Base-by-base conservation (phyloP, 208 protist species). In the Crithidia sp. region DNA sequence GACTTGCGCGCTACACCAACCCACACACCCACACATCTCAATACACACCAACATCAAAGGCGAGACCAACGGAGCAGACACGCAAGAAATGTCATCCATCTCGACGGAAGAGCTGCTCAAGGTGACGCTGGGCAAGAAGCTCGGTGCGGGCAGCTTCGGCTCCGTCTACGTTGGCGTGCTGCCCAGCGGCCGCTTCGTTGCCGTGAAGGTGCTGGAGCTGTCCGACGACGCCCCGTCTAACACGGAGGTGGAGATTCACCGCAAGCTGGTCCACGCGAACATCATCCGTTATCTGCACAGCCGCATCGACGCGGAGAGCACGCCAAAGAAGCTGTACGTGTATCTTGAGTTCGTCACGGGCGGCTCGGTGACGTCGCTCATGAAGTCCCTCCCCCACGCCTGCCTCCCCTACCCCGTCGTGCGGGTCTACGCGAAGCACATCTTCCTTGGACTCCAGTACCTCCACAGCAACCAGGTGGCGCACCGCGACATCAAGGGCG, bases 281-380 rank as follows among this genome's bases (percentile, higher is more conserved):
- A 95, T 98, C 61, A 96, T 95, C 68, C 92, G 89, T 17, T 98
- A 97, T 67, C 62, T 97, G 67, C 89, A 95, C 79, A 96, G 90
- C 66, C 82, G 84, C 54, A 79, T 94, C 28, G 89, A 95, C 54
- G 72, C 68, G n/a, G 88, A 94, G 43, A 93, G 88, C 71, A 88
- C 85, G 0, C 90, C 91, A 4, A 96, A 92, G 77, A 89, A 86
- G 49, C 77, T 96, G 47, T 94, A 95, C 76, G 85, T 98, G 47
- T 98, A 97, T 71, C 76, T 97, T 14, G 93, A 98, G 81, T 97
- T 96, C 68, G 91, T 97, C 52, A 95, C 95, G 10, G 93, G 95
- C 10, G 95, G 95, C 6, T 97, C 95, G 12, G 81, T 98, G 58
- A 88, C 91, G 37, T 95, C 86, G 9, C 79, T 98, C 12, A 94